Conservation (phyloP, 805 yeast genomes). For the Cyberlindnera veronae region DNA sequence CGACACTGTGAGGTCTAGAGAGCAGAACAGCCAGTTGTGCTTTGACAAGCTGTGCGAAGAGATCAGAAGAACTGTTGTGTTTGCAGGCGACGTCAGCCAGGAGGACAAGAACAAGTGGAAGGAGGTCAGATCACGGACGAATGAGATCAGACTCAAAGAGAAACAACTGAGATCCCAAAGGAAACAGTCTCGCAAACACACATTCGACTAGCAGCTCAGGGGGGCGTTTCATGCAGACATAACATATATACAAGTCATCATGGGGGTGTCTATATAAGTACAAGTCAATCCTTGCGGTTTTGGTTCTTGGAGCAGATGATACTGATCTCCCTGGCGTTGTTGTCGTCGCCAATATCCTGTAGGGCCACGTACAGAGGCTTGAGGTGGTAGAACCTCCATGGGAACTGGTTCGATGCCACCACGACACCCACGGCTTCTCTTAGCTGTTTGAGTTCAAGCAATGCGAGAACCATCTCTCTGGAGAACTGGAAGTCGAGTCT, state of each 20-base stretch:
- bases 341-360: conserved; percentile 41
- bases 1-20: conserved; percentile 61
- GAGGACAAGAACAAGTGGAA: conserved; percentile 52
- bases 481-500: conserved; percentile 68
- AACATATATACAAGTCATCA: not conserved
- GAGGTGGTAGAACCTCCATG: conserved; percentile 57
- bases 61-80: conserved; percentile 42
- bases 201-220: not conserved
- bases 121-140: conserved; percentile 29
- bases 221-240: not conserved
- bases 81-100: conserved; percentile 45
- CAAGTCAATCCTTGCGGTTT: no score
- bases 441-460: conserved; percentile 50
- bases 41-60: conserved; percentile 54
- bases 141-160: conserved; percentile 32
- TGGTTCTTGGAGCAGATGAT: conserved; percentile 24
- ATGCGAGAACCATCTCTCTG: conserved; percentile 56
- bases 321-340: conserved; percentile 29
- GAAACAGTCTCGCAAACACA: conserved; percentile 33
- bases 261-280: conserved; percentile 4
- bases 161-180: conserved; percentile 38
- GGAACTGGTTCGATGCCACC: conserved; percentile 61
- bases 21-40: conserved; percentile 54
- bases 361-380: conserved; percentile 40
- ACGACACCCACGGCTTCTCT: conserved; percentile 72